A percentile compares a stretch with the other conserved stretches of the same genome.
Evolutionary conservation across 192 early-diverging fungal species (phyloP).

Genomic region (Funneliformis mosseae): DNA sequence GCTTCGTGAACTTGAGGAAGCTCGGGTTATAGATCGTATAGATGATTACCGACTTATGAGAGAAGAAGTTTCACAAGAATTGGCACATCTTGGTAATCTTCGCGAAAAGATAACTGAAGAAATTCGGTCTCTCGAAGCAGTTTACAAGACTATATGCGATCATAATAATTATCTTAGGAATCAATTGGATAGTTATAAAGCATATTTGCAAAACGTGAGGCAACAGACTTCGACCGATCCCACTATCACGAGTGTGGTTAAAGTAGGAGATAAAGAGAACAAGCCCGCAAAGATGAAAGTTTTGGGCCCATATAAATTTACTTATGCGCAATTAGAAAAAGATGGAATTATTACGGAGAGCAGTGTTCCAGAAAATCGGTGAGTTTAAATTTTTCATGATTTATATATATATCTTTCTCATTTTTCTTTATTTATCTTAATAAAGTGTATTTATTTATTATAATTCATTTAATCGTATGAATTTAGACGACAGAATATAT

Average conservation of each 20-base stretch:
- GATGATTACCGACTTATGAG: conserved; percentile 82
- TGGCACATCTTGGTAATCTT: conserved; percentile 88
- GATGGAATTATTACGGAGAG: conserved; percentile 91
- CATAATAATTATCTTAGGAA: conserved; percentile 90
- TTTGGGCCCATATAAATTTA: conserved; percentile 82
- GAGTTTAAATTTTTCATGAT: conserved; percentile 31
- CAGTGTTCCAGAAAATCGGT: conserved; percentile 89
- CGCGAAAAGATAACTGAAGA: conserved; percentile 87
- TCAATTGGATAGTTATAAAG: conserved; percentile 94
- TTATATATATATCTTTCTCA: neutral
- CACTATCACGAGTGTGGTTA: conserved; percentile 55
- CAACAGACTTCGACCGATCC: conserved; percentile 64
- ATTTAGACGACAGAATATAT: conserved; percentile 75
- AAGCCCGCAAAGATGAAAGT: conserved; percentile 52
- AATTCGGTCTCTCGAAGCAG: conserved; percentile 72
- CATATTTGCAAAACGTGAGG: conserved; percentile 92
- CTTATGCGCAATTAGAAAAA: conserved; percentile 82
- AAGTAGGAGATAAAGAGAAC: conserved; percentile 55
- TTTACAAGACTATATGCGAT: conserved; percentile 91
- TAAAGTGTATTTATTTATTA: conserved; percentile 8
- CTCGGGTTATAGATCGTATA: conserved; percentile 68
- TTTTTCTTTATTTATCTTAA: neutral
- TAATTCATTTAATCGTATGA: neutral
- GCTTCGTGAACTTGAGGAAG: conserved; percentile 82
- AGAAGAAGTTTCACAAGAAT: conserved; percentile 88